A percentile compares a stretch with the other conserved stretches of the same genome.
Conservation (phyloP, 2,329 filamentous ascomycete genomes). For the Colletotrichum coccodes region DNA sequence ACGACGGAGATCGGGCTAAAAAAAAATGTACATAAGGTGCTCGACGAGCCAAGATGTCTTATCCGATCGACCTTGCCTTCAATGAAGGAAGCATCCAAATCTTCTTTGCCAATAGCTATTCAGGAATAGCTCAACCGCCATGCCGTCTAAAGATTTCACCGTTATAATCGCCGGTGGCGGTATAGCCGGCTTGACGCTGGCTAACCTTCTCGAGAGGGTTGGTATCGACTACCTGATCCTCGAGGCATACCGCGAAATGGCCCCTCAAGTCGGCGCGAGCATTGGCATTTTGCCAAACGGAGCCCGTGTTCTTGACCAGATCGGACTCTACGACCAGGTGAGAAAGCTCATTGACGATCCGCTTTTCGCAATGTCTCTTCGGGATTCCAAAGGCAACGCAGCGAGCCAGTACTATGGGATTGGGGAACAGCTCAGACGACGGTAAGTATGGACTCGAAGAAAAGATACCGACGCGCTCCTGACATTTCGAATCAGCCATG, state of each 20-base stretch:
- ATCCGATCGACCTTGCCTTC: no score
- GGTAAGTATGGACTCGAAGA: background rate
- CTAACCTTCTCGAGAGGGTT: conserved; percentile 51
- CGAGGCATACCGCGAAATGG: conserved; percentile 52
- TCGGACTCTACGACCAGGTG: conserved; percentile 44
- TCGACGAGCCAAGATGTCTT: no score
- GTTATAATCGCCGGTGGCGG: conserved; percentile 61
- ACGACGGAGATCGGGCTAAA: no score
- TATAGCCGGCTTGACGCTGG: conserved; percentile 52
- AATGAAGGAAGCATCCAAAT: background rate
- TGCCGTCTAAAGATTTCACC: conserved; percentile 38
- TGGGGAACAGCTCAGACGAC: background rate
- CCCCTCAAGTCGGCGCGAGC: conserved; percentile 57
- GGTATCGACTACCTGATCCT: conserved; percentile 60
- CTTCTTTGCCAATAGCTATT: background rate
- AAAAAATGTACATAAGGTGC: no score
- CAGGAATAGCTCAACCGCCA: background rate
- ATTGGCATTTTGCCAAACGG: conserved; percentile 56
- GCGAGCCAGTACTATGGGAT: background rate
- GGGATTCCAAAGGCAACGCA: background rate
- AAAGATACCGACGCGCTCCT: background rate
- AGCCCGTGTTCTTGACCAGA: conserved; percentile 58
- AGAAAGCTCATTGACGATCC: conserved; percentile 7
- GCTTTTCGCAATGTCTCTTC: background rate
- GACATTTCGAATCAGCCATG: conserved; percentile 31